These are phyloP conservation scores for Theobroma cacao DNA, from an alignment of 345 rosid genomes.

Conservation along the genomic window DNA sequence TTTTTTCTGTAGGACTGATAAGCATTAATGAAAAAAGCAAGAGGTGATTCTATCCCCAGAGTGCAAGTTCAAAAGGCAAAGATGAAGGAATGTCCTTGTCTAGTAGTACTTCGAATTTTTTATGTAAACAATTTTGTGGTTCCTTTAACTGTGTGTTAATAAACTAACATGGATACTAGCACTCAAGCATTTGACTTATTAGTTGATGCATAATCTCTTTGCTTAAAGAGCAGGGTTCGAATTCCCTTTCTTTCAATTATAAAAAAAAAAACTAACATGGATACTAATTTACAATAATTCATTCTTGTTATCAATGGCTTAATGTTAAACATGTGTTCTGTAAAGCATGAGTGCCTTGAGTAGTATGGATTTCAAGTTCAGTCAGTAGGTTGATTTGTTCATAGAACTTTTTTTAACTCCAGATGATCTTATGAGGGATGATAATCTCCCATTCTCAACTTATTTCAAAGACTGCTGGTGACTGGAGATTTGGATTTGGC, in stretches of 20 bases:
- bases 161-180: background rate
- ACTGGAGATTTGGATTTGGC: background rate
- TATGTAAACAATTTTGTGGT: background rate
- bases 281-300: no score
- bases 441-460: background rate
- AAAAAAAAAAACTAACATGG: no score
- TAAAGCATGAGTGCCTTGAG: background rate
- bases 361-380: no score
- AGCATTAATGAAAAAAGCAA: background rate
- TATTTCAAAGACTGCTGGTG: background rate
- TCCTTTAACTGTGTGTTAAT: background rate
- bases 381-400: no score
- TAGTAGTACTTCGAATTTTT: background rate
- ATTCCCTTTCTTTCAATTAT: no score
- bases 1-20: background rate
- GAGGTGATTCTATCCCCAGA: background rate
- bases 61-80: background rate
- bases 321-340: background rate
- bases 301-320: background rate
- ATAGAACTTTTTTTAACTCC: no score
- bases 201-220: no score
- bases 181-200: no score
- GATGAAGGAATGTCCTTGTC: background rate
- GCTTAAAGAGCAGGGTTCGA: no score
- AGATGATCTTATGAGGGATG: no score